phyloP scores from a whole-genome alignment of 2,329 filamentous ascomycete species.

The Colletotrichum limetticola region DNA sequence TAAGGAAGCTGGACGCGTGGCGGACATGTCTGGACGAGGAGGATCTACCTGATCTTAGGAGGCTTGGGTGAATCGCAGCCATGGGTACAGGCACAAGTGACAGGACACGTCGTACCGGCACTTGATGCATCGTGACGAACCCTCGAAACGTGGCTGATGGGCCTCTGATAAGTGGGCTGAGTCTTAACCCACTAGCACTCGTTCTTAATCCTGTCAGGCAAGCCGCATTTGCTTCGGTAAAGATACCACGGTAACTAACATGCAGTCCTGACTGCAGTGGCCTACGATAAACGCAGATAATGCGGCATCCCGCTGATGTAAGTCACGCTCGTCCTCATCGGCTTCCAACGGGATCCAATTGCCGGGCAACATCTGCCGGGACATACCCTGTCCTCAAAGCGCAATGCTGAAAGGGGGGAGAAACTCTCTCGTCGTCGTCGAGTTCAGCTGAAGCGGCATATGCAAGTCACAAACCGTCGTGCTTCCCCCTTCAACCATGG shows the following conservation, averaged over 20 bases:
- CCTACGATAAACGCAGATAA: background rate
- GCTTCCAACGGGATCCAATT: background rate
- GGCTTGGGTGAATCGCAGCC: background rate
- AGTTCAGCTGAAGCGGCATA: background rate
- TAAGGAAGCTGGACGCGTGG: background rate
- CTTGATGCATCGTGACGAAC: slow-evolving; percentile 1
- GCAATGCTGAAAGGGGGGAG: background rate
- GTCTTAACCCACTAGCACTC: background rate
- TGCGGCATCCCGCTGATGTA: background rate
- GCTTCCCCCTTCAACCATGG: background rate
- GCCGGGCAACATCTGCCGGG: background rate
- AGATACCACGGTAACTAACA: too few species aligned
- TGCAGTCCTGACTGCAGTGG: too few species aligned
- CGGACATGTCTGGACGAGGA: slow-evolving; percentile 13
- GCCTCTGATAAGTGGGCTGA: background rate
- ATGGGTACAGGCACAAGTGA: background rate
- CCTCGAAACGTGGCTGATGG: background rate
- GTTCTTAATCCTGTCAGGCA: background rate
- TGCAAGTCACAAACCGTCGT: background rate
- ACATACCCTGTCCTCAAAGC: background rate
- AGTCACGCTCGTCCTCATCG: background rate
- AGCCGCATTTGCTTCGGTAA: too few species aligned
- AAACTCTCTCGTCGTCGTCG: background rate
- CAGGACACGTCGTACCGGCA: background rate
- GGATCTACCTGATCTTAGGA: slow-evolving; percentile 16